A percentile compares a stretch with the other conserved stretches of the same genome.
Evolutionary conservation across 2,329 filamentous ascomycete genomes (phyloP).

Genomic region (Blastomyces percursus): DNA sequence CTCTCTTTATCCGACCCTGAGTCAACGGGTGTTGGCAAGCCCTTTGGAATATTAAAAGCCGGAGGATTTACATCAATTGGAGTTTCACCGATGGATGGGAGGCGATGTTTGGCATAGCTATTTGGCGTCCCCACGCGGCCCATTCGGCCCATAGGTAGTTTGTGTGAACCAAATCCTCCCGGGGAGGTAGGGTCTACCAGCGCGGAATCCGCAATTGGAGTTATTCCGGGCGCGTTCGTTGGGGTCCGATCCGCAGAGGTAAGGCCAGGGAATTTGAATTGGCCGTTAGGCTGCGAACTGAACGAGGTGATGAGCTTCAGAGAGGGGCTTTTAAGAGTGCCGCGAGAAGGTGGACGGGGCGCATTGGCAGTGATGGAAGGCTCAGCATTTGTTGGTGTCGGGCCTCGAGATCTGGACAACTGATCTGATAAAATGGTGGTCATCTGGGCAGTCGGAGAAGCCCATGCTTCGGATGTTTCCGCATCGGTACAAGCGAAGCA

Average conservation of each 20-base stretch:
- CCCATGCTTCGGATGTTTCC: slow-evolving; percentile 78
- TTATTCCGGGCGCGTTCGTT: slow-evolving; percentile 64
- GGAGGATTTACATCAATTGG: slow-evolving; percentile 42
- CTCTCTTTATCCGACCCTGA: slow-evolving; percentile 41
- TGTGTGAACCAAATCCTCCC: slow-evolving; percentile 50
- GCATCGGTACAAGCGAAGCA: slow-evolving; percentile 85
- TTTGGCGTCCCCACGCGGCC: slow-evolving; percentile 52
- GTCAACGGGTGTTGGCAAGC: slow-evolving; percentile 35
- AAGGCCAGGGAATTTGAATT: slow-evolving; percentile 52
- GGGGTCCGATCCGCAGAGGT: slow-evolving; percentile 55
- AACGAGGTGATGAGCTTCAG: slow-evolving; percentile 90
- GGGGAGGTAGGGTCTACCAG: slow-evolving; percentile 51
- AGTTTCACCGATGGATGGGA: slow-evolving; percentile 67
- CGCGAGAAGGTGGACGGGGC: slow-evolving; percentile 44
- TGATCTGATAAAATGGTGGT: slow-evolving; percentile 39
- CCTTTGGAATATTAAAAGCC: slow-evolving; percentile 29
- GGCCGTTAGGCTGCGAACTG: slow-evolving; percentile 34
- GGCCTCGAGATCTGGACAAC: slow-evolving; percentile 39
- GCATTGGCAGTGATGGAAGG: slow-evolving; percentile 45
- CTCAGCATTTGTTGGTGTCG: slow-evolving; percentile 4
- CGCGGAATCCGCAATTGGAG: slow-evolving; percentile 74
- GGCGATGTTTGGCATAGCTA: slow-evolving; percentile 51
- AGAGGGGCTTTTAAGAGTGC: slow-evolving; percentile 56
- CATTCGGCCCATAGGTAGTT: slow-evolving; percentile 52
- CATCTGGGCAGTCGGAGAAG: slow-evolving; percentile 65